Conservation (phyloP, 257 asterid species). For the Capsicum chinense region DNA sequence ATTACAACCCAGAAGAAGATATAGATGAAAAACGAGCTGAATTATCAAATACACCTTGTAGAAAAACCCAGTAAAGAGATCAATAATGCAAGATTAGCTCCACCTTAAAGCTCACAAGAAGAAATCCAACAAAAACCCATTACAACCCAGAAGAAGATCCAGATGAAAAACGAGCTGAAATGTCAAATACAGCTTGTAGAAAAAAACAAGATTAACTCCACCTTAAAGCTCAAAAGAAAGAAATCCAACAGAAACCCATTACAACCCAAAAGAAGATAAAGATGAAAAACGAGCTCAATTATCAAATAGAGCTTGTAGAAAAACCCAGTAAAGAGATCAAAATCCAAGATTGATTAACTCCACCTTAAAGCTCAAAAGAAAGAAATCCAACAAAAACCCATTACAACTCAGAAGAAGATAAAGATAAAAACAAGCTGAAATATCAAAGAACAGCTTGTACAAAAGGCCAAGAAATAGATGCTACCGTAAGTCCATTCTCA, state of each 20-base stretch:
- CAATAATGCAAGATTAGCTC: constrained; percentile 16
- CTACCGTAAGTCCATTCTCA: constrained; percentile 9
- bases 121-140: background rate
- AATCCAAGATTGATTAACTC: no score
- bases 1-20: background rate
- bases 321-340: constrained; percentile 24
- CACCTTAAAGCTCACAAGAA: background rate
- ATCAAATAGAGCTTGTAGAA: background rate
- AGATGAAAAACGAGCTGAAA: no score
- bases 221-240: background rate
- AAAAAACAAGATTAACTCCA: constrained; percentile 22
- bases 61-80: background rate
- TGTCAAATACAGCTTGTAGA: no score
- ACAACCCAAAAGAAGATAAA: background rate
- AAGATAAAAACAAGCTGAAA: background rate
- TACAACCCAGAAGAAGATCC: no score
- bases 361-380: no score
- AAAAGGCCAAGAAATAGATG: constrained; percentile 25
- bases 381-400: no score
- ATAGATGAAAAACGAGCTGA: background rate
- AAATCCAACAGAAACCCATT: background rate
- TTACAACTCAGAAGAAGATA: background rate
- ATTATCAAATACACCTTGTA: background rate
- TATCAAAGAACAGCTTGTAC: constrained; percentile 3
- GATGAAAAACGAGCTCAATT: no score